These are phyloP conservation scores for Thelephora terrestris DNA, from an alignment of 1,284 basidiomycete species.

Conservation along the genomic window DNA sequence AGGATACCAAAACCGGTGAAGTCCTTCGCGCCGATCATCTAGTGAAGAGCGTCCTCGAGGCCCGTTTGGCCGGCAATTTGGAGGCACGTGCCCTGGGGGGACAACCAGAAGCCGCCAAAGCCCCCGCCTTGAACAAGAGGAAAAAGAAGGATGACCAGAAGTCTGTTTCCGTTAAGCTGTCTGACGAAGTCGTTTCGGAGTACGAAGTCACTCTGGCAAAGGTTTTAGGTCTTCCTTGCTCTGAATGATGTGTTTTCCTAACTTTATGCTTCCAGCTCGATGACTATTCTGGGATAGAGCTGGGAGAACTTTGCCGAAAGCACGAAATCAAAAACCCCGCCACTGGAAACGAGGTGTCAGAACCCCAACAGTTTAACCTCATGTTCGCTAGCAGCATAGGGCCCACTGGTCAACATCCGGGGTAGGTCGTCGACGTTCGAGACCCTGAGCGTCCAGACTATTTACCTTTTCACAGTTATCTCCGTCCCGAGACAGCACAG, in stretches of 20 bases:
- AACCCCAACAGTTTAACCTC: slow-evolving; percentile 95
- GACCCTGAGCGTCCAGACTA: neutral
- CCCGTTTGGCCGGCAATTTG: slow-evolving; percentile 82
- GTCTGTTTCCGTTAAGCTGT: slow-evolving; percentile 65
- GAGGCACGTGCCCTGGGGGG: slow-evolving; percentile 77
- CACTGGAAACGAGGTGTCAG: slow-evolving; percentile 85
- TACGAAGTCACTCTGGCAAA: slow-evolving; percentile 83
- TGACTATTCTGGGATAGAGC: slow-evolving; percentile 85
- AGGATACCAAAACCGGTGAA: slow-evolving; percentile 89
- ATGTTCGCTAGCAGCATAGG: slow-evolving; percentile 99
- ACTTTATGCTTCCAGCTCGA: slow-evolving; percentile 57
- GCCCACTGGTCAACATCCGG: slow-evolving; percentile 94
- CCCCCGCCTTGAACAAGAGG: slow-evolving; percentile 32
- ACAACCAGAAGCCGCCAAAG: slow-evolving; percentile 48
- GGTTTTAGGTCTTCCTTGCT: slow-evolving; percentile 33
- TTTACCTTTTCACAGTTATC: slow-evolving; percentile 45
- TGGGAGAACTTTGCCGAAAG: slow-evolving; percentile 82
- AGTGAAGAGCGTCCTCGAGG: slow-evolving; percentile 88
- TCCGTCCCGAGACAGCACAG: slow-evolving; percentile 97
- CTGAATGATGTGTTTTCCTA: too few relatives aligned
- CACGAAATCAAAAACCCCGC: slow-evolving; percentile 86
- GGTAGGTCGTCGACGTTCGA: slow-evolving; percentile 35
- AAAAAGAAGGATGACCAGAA: slow-evolving; percentile 86
- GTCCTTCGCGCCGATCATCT: slow-evolving; percentile 97
- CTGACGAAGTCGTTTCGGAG: slow-evolving; percentile 66